Percentiles rank a stretch among this genome's conserved stretches.
Conservation (phyloP, 768 basidiomycete species). For the Macrocybe gigantea region DNA sequence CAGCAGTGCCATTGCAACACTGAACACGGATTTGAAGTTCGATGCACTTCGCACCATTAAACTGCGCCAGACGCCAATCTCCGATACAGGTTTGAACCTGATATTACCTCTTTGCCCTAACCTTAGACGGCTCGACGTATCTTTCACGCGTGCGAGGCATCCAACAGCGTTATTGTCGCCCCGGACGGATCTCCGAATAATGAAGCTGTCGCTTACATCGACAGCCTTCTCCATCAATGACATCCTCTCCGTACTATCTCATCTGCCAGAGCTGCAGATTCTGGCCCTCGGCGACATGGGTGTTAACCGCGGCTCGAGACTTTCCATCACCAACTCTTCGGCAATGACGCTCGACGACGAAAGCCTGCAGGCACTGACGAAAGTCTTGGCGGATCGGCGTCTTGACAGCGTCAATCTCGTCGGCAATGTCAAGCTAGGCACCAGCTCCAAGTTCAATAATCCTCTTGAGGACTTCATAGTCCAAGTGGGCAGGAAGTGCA, state of each 20-base stretch:
- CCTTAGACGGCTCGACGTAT: constrained; percentile 52
- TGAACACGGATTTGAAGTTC: constrained; percentile 24
- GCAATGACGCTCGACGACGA: constrained; percentile 54
- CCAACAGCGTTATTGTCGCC: constrained; percentile 15
- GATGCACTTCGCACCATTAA: constrained; percentile 47
- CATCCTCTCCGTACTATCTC: constrained; percentile 31
- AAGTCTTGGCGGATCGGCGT: constrained; percentile 22
- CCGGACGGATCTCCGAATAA: constrained; percentile 20
- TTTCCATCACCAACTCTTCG: constrained; percentile 38
- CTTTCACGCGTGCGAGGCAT: constrained; percentile 53
- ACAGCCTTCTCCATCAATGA: constrained; percentile 36
- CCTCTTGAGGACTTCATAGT: constrained; percentile 41
- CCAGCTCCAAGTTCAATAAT: constrained; percentile 22
- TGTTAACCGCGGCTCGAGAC: constrained; percentile 34
- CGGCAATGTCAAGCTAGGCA: constrained; percentile 55
- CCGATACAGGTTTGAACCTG: constrained; percentile 39
- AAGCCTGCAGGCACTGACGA: constrained; percentile 36
- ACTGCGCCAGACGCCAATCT: constrained; percentile 46
- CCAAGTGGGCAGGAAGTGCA: constrained; percentile 54
- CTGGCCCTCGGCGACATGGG: constrained; percentile 59
- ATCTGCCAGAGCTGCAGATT: constrained; percentile 36
- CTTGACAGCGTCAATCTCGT: constrained; percentile 57
- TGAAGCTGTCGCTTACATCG: constrained; percentile 63
- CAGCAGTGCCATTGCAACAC: constrained; percentile 32
- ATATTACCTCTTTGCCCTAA: constrained; percentile 43